Conservation (phyloP, 1,284 basidiomycete species). For the Irpex sp. region DNA sequence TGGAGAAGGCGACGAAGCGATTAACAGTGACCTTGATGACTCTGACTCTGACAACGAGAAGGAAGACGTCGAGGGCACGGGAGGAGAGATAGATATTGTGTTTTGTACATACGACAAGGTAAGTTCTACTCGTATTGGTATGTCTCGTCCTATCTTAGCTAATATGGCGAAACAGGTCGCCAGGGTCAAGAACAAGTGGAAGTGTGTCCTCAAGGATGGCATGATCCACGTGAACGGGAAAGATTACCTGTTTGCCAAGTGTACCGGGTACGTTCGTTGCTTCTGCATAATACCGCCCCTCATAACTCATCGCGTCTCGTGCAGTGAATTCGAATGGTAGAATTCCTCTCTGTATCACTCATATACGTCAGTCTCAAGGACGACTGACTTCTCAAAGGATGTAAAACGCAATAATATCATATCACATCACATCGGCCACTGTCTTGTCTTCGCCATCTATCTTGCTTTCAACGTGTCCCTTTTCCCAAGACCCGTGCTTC, state of each 20-base stretch:
- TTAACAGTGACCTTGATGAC: slow-evolving; percentile 96
- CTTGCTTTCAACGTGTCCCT: not conserved
- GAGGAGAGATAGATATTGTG: slow-evolving; percentile 84
- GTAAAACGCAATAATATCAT: not conserved
- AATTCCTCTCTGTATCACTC: not conserved
- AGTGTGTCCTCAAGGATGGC: slow-evolving; percentile 97
- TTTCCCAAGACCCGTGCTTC: no score
- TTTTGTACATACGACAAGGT: slow-evolving; percentile 99
- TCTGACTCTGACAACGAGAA: slow-evolving; percentile 80
- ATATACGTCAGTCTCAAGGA: not conserved
- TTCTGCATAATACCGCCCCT: not conserved
- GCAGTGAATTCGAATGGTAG: slow-evolving; percentile 37
- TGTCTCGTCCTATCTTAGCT: slow-evolving; percentile 5
- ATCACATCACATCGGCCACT: not conserved
- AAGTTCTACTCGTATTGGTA: slow-evolving; percentile 11
- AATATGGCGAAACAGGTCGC: slow-evolving; percentile 62
- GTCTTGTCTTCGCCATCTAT: not conserved
- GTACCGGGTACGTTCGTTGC: slow-evolving; percentile 63
- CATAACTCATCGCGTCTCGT: not conserved
- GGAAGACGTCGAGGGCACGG: slow-evolving; percentile 65
- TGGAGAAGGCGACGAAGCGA: slow-evolving; percentile 69
- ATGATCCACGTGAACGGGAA: slow-evolving; percentile 96
- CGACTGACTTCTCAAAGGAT: not conserved
- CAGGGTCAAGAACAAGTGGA: slow-evolving; percentile 99
- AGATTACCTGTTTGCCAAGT: slow-evolving; percentile 97